These are phyloP conservation scores for Chloranthus sessilifolius DNA, from an alignment of 164 flowering plant species.

Conservation along the genomic window DNA sequence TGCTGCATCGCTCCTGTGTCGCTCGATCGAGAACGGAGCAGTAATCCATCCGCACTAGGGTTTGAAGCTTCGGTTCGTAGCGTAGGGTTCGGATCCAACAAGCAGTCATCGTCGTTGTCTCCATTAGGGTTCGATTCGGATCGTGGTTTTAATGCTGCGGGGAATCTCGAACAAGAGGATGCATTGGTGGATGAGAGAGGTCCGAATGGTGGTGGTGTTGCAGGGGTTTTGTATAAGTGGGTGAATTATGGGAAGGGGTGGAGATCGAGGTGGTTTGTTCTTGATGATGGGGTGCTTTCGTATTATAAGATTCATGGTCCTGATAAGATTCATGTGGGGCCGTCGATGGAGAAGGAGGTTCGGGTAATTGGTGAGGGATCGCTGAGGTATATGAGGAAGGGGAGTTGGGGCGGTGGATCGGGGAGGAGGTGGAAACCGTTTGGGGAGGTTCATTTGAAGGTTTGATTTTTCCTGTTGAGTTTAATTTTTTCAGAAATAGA, in stretches of 20 bases:
- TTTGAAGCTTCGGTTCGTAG: slow-evolving; percentile 24
- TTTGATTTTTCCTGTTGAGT: slow-evolving; percentile 15
- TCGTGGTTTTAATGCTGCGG: not conserved
- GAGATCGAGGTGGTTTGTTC: slow-evolving; percentile 74
- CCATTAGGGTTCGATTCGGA: slow-evolving; percentile 29
- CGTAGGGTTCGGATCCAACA: slow-evolving; percentile 27
- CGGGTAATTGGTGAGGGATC: slow-evolving; percentile 82
- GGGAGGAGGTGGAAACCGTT: slow-evolving; percentile 68
- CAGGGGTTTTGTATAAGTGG: slow-evolving; percentile 86
- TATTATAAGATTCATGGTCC: slow-evolving; percentile 94
- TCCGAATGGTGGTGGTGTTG: slow-evolving; percentile 39
- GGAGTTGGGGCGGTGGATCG: slow-evolving; percentile 14
- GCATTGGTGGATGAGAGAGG: slow-evolving; percentile 28
- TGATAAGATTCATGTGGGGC: slow-evolving; percentile 59
- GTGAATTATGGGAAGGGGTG: slow-evolving; percentile 94
- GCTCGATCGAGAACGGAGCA: slow-evolving; percentile 58
- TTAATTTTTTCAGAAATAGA: not conserved
- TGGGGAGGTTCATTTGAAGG: slow-evolving; percentile 97
- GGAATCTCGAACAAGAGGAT: not conserved
- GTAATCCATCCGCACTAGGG: slow-evolving; percentile 37
- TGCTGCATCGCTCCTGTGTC: slow-evolving; percentile 99
- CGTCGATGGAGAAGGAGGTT: slow-evolving; percentile 43
- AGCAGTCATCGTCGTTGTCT: slow-evolving; percentile 40
- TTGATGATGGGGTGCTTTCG: slow-evolving; percentile 89
- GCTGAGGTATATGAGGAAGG: slow-evolving; percentile 51